Evolutionary conservation across 208 protist species (phyloP).

Genomic region (Trypanosoma lewisi): DNA sequence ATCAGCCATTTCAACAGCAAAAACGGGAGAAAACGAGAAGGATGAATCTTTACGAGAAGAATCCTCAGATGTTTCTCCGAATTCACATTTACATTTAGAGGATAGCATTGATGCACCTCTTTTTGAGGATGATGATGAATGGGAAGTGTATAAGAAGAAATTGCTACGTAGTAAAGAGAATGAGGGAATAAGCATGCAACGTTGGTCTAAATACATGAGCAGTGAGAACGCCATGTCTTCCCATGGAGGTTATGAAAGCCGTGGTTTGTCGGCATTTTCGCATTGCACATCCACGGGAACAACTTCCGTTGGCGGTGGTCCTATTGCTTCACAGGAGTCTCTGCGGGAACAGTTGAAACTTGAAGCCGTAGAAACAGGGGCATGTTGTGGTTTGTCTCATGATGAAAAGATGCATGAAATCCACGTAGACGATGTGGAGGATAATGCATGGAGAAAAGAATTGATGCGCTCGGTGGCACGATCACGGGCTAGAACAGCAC

Average conservation of each 20-base stretch:
- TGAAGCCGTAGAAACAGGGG: constrained; percentile 17
- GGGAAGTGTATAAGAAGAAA: constrained; percentile 44
- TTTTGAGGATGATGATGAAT: constrained; percentile 58
- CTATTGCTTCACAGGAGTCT: not conserved
- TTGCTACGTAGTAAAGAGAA: constrained; percentile 5
- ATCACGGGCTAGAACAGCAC: constrained; percentile 12
- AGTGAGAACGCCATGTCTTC: constrained; percentile 1
- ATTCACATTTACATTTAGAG: not conserved
- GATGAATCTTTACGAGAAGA: not conserved
- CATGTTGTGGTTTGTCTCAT: not conserved
- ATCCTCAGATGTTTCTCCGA: not conserved
- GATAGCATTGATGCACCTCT: constrained; percentile 14
- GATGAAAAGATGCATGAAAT: not conserved
- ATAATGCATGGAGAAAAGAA: constrained; percentile 11
- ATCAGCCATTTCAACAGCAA: not conserved
- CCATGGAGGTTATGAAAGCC: not conserved
- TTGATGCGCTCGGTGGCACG: constrained; percentile 20
- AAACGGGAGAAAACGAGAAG: not conserved
- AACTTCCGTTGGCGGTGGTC: constrained; percentile 7
- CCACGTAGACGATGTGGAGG: not conserved
- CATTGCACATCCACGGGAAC: not conserved
- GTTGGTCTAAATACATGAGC: constrained; percentile 12
- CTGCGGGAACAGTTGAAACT: constrained; percentile 5
- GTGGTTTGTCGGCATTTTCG: constrained; percentile 7
- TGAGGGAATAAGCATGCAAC: not conserved